phyloP scores from a whole-genome alignment of 1,284 basidiomycete species.

The Puccinia hordei region DNA sequence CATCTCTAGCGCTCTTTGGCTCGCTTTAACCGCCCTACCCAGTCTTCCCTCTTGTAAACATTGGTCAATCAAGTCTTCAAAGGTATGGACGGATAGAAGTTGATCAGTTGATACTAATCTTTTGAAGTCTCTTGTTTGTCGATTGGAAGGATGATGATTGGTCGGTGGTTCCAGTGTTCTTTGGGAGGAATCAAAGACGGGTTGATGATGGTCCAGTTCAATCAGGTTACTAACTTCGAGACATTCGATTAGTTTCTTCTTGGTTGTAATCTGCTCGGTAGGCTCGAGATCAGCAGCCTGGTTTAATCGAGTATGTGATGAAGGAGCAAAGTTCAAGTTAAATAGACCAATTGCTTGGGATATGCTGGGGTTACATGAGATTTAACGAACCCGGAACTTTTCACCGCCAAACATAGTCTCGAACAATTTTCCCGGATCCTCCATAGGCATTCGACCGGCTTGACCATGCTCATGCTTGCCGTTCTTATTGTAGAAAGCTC shows the following conservation, averaged over 20 bases:
- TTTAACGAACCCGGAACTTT: too few relatives aligned
- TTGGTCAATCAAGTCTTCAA: not conserved
- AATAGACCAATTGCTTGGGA: not conserved
- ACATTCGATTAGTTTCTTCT: slow-evolving; percentile 11
- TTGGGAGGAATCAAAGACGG: not conserved
- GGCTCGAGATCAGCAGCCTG: slow-evolving; percentile 9
- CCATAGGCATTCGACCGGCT: too few relatives aligned
- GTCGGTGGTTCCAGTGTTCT: not conserved
- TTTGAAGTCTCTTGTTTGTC: not conserved
- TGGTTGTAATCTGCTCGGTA: not conserved
- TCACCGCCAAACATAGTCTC: too few relatives aligned
- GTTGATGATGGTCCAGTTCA: not conserved
- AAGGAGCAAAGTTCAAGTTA: too few relatives aligned
- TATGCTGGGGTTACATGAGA: too few relatives aligned
- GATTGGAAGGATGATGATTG: not conserved
- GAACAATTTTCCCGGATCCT: too few relatives aligned
- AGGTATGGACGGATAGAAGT: not conserved
- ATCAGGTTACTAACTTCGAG: slow-evolving; percentile 14
- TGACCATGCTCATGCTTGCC: too few relatives aligned
- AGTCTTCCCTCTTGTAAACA: not conserved
- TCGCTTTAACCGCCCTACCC: not conserved
- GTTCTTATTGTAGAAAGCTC: too few relatives aligned
- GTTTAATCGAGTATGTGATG: not conserved
- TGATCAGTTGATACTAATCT: not conserved
- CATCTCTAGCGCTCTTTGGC: not conserved